These are phyloP conservation scores for Penicillium argentinense DNA, from an alignment of 495 filamentous ascomycete species.

Conservation along the genomic window DNA sequence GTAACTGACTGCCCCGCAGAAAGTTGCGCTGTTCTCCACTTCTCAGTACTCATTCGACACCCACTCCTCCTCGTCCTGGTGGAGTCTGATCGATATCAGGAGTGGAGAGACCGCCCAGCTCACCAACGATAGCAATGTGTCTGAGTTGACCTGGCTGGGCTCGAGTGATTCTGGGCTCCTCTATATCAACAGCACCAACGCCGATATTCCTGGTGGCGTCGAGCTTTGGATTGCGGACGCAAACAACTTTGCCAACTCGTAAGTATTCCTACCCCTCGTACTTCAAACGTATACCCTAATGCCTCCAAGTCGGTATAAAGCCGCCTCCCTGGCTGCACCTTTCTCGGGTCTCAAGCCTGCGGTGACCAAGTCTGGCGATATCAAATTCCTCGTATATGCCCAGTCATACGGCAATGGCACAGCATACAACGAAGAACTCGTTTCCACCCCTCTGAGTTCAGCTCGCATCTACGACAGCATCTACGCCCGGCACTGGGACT, in stretches of 20 bases:
- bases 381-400: conserved; percentile 62
- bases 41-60: conserved; percentile 49
- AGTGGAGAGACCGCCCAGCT: conserved; percentile 36
- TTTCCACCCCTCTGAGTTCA: conserved; percentile 53
- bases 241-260: conserved; percentile 27
- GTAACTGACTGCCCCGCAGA: conserved; percentile 12
- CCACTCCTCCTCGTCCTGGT: conserved; percentile 29
- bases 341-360: conserved; percentile 68
- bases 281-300: no score
- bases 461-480: conserved; percentile 68
- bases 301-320: conserved; percentile 45
- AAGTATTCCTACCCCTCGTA: neutral
- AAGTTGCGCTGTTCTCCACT: conserved; percentile 33
- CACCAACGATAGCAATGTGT: conserved; percentile 43
- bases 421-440: conserved; percentile 59
- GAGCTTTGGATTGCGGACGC: conserved; percentile 43
- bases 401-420: conserved; percentile 60
- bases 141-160: conserved; percentile 45
- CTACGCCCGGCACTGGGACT: conserved; percentile 79
- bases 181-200: conserved; percentile 49
- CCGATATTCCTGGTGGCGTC: conserved; percentile 39
- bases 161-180: conserved; percentile 40
- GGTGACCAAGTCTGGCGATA: conserved; percentile 49
- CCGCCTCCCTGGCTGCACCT: conserved; percentile 55
- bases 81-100: conserved; percentile 41